These are phyloP conservation scores for Diutina scorzettiae DNA, from an alignment of 1,139 yeast species.

Conservation along the genomic window DNA sequence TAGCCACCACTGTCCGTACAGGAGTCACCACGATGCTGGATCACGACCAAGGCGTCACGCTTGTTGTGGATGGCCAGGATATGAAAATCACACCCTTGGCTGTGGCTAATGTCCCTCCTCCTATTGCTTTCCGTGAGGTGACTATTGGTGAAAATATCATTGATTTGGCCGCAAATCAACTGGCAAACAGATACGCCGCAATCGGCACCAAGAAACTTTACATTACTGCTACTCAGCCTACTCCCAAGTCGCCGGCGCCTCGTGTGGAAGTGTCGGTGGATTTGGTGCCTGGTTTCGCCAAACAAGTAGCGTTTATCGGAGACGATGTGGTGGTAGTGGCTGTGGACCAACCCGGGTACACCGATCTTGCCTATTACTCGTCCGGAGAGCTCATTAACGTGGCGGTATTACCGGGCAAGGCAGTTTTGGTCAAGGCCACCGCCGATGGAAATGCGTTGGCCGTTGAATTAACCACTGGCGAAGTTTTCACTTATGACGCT, in stretches of 20 bases:
- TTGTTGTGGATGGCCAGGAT: constrained; percentile 72
- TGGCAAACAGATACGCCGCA: constrained; percentile 48
- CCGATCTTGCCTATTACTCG: not conserved
- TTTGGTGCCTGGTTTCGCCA: not conserved
- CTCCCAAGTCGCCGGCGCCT: not conserved
- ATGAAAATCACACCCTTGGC: constrained; percentile 73
- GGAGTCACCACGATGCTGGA: constrained; percentile 59
- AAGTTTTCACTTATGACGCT: not conserved
- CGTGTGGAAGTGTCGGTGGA: not conserved
- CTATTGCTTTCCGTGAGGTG: constrained; percentile 64
- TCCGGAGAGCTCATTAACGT: not conserved
- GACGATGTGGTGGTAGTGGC: not conserved
- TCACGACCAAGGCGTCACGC: constrained; percentile 62
- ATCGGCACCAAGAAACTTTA: not conserved
- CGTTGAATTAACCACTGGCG: not conserved
- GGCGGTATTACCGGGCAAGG: not conserved
- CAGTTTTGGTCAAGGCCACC: not conserved
- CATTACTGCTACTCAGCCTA: not conserved
- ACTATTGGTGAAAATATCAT: constrained; percentile 38
- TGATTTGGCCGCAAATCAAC: constrained; percentile 51
- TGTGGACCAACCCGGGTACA: not conserved
- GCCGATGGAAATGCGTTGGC: not conserved
- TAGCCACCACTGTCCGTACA: constrained; percentile 48
- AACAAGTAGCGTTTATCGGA: not conserved
- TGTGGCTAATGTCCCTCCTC: constrained; percentile 91